Evolutionary conservation across 1,284 basidiomycete genomes (phyloP).

Genomic region (Inonotus obliquus): DNA sequence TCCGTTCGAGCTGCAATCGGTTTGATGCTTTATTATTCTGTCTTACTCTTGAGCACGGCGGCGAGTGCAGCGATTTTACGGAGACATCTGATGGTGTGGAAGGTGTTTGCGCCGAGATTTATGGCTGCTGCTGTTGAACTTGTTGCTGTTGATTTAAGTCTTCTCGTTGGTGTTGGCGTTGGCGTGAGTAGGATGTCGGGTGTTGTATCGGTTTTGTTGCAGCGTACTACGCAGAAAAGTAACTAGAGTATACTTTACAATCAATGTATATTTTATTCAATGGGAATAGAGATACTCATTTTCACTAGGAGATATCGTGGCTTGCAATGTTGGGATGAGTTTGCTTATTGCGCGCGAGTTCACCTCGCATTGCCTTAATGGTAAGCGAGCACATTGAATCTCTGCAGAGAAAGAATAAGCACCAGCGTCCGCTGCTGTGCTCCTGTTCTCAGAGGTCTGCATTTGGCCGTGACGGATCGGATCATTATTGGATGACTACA

Average conservation of each 20-base stretch:
- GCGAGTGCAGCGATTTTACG: slow-evolving; percentile 74
- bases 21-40: slow-evolving; percentile 66
- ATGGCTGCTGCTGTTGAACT: slow-evolving; percentile 66
- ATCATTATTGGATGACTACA: too few species aligned
- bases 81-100: slow-evolving; percentile 98
- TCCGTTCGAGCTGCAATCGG: slow-evolving; percentile 53
- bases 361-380: too few species aligned
- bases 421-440: too few species aligned
- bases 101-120: slow-evolving; percentile 94
- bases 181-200: slow-evolving; percentile 29
- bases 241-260: neutral
- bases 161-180: slow-evolving; percentile 44
- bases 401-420: too few species aligned
- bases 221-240: neutral
- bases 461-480: too few species aligned
- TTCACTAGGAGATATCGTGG: too few species aligned
- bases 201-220: neutral
- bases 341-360: too few species aligned
- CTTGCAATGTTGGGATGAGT: too few species aligned
- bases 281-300: too few species aligned
- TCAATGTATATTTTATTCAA: too few species aligned
- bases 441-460: too few species aligned
- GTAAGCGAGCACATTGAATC: too few species aligned
- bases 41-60: slow-evolving; percentile 67
- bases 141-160: slow-evolving; percentile 50